Conservation (phyloP, 306 rosid species). For the Inga laurina region DNA sequence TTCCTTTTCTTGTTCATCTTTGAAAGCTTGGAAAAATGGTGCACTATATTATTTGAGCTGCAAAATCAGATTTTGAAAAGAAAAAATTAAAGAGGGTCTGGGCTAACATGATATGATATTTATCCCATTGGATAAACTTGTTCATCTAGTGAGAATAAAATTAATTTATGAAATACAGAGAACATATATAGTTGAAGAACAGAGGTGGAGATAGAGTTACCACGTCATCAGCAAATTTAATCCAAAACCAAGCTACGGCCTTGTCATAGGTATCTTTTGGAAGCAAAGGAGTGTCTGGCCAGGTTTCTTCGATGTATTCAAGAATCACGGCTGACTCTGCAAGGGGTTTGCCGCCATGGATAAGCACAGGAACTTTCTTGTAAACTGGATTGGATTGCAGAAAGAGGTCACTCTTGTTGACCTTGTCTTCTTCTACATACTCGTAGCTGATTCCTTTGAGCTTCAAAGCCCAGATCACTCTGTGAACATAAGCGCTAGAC, state of each 20-base stretch:
- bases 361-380: slow-evolving; percentile 56
- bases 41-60: background rate
- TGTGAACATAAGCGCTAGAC: slow-evolving; percentile 48
- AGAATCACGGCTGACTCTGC: slow-evolving; percentile 45
- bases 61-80: background rate
- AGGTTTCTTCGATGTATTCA: slow-evolving; percentile 55
- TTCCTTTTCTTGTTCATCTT: slow-evolving; percentile 27
- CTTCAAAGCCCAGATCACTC: slow-evolving; percentile 51
- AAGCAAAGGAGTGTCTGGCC: slow-evolving; percentile 49
- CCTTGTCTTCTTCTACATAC: slow-evolving; percentile 41
- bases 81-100: too few relatives aligned
- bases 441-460: slow-evolving; percentile 50
- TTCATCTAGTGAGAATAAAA: background rate
- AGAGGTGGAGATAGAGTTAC: slow-evolving; percentile 25
- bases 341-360: slow-evolving; percentile 47
- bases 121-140: background rate
- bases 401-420: slow-evolving; percentile 39
- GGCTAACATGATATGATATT: background rate
- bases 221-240: slow-evolving; percentile 47
- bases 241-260: slow-evolving; percentile 57
- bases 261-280: slow-evolving; percentile 41
- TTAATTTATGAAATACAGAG: background rate
- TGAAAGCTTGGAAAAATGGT: background rate
- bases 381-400: slow-evolving; percentile 50
- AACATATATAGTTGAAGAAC: background rate